A percentile compares a stretch with the other conserved stretches of the same genome.
Conservation (phyloP, 2,329 filamentous ascomycete genomes). For the Parafenestella ontariensis region DNA sequence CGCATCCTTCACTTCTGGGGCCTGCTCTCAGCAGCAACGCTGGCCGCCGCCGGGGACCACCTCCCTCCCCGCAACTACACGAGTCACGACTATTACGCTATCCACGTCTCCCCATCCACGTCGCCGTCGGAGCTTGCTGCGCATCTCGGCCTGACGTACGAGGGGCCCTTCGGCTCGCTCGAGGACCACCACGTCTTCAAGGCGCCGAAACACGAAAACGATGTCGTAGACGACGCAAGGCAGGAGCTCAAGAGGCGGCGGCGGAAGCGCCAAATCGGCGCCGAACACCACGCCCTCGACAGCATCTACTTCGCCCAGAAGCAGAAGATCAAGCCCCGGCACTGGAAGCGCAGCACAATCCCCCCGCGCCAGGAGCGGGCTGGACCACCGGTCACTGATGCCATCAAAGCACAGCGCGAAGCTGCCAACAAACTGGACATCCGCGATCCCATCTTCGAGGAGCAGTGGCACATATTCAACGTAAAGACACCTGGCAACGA, state of each 20-base stretch:
- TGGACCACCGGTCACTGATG: slow-evolving; percentile 48
- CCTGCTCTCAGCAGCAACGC: slow-evolving; percentile 45
- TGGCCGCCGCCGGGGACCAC: slow-evolving; percentile 38
- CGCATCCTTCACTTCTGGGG: slow-evolving; percentile 57
- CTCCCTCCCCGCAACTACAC: slow-evolving; percentile 74
- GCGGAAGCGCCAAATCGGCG: slow-evolving; percentile 64
- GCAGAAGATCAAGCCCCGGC: slow-evolving; percentile 67
- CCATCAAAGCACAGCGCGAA: slow-evolving; percentile 55
- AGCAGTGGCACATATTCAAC: slow-evolving; percentile 97
- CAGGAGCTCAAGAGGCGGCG: slow-evolving; percentile 63
- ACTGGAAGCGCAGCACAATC: slow-evolving; percentile 64
- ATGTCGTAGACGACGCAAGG: slow-evolving; percentile 59
- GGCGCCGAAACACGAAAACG: slow-evolving; percentile 65
- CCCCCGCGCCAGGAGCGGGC: slow-evolving; percentile 31
- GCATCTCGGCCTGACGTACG: slow-evolving; percentile 77
- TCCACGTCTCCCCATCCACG: slow-evolving; percentile 75
- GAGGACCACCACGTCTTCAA: slow-evolving; percentile 86
- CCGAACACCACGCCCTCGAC: slow-evolving; percentile 68
- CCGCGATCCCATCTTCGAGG: slow-evolving; percentile 84
- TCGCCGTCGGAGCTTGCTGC: slow-evolving; percentile 74
- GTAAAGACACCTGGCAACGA: slow-evolving; percentile 82
- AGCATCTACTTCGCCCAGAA: slow-evolving; percentile 81
- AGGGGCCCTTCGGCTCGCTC: slow-evolving; percentile 81
- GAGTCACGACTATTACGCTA: slow-evolving; percentile 88
- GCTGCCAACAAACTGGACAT: slow-evolving; percentile 70